These are phyloP conservation scores for Papiliotrema laurentii DNA, from an alignment of 1,284 basidiomycete genomes.

Conservation along the genomic window DNA sequence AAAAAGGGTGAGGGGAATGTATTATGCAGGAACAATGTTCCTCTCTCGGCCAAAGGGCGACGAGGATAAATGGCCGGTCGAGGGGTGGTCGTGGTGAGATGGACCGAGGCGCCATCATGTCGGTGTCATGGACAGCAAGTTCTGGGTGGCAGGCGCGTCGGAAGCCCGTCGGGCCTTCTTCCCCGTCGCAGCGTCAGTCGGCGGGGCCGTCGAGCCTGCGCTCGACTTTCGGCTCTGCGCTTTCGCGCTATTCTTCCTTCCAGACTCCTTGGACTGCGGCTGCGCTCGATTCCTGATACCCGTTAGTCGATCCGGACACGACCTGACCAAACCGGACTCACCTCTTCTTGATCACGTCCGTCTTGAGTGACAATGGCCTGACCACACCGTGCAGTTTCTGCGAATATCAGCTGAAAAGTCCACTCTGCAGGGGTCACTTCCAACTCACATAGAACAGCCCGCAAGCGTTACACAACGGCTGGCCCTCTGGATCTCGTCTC, in stretches of 20 bases:
- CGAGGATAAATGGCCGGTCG: too few relatives aligned
- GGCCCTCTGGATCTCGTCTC: constrained; percentile 91
- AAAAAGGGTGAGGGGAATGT: too few relatives aligned
- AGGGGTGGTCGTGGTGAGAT: too few relatives aligned
- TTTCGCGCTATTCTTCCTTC: background rate
- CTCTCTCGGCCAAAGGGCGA: too few relatives aligned
- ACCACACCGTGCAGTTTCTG: constrained; percentile 94
- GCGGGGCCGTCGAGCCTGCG: background rate
- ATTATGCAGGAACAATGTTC: too few relatives aligned
- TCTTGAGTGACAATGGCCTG: constrained; percentile 87
- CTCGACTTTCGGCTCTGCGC: background rate
- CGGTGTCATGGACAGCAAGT: background rate
- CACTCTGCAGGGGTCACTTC: too few relatives aligned
- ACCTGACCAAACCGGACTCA: too few relatives aligned
- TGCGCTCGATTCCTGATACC: constrained; percentile 4
- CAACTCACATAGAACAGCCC: constrained; percentile 79
- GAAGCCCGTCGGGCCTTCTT: constrained; percentile 2
- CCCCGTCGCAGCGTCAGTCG: background rate
- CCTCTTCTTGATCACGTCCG: constrained; percentile 97
- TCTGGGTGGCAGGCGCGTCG: background rate
- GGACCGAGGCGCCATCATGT: too few relatives aligned
- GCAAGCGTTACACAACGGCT: constrained; percentile 86
- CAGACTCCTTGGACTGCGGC: background rate
- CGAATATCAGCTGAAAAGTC: constrained; percentile 15
- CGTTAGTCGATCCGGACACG: background rate